Evolutionary conservation across 495 filamentous ascomycete genomes (phyloP).

Genomic region (Penicillium mononematosum): DNA sequence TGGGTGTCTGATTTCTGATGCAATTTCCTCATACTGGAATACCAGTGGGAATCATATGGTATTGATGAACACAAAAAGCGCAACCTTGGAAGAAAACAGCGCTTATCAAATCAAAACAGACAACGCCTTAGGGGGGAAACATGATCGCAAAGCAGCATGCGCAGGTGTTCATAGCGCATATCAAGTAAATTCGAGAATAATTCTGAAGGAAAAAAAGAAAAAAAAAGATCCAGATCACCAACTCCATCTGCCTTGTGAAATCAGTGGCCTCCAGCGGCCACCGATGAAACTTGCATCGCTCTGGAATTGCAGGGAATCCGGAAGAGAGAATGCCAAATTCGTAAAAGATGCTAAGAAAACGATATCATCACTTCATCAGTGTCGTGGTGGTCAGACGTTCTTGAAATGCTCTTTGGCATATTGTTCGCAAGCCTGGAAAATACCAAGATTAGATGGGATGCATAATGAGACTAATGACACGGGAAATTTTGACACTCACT

Average conservation of each 20-base stretch:
- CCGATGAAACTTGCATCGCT: conserved; percentile 31
- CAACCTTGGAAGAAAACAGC: conserved; percentile 29
- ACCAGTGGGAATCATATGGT: conserved; percentile 26
- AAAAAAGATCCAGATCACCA: conserved; percentile 30
- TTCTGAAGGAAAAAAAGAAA: background rate
- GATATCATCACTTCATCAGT: conserved; percentile 43
- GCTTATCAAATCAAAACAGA: conserved; percentile 28
- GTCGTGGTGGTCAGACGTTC: conserved; percentile 40
- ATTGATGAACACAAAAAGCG: conserved; percentile 17
- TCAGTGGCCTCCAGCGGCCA: conserved; percentile 21
- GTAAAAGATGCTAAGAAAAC: conserved; percentile 33
- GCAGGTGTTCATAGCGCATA: conserved; percentile 16
- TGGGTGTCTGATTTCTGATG: conserved; percentile 3
- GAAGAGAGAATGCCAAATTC: conserved; percentile 36
- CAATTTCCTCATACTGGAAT: conserved; percentile 7
- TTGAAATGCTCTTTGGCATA: conserved; percentile 97
- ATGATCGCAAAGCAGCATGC: conserved; percentile 13
- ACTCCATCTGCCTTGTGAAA: conserved; percentile 35
- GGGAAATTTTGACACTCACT: conserved; percentile 47
- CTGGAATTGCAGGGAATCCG: conserved; percentile 35
- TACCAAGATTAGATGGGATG: conserved; percentile 5
- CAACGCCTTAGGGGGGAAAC: conserved; percentile 19
- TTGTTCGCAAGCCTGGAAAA: conserved; percentile 83
- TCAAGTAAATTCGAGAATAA: conserved; percentile 13
- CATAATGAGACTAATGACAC: conserved; percentile 6